These are phyloP conservation scores for Torulaspora pretoriensis DNA, from an alignment of 1,139 yeast species.

Conservation along the genomic window DNA sequence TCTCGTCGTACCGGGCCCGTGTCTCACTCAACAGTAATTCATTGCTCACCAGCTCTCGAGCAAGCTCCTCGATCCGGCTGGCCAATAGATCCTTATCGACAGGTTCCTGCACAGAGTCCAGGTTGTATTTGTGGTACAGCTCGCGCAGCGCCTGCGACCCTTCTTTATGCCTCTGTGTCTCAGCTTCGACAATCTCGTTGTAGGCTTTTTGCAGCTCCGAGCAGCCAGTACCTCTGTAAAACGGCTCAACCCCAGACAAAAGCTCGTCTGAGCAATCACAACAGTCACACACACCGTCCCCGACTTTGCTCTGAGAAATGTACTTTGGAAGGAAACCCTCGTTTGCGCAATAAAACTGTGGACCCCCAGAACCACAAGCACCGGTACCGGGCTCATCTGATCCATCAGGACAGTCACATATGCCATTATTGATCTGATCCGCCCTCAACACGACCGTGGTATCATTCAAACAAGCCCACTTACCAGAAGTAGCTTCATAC, in stretches of 20 bases:
- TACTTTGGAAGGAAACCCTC: constrained; percentile 59
- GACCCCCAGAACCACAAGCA: constrained; percentile 54
- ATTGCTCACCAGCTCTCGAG: constrained; percentile 13
- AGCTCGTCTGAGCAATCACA: constrained; percentile 94
- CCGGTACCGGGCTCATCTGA: constrained; percentile 95
- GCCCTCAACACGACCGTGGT: constrained; percentile 57
- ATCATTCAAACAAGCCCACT: constrained; percentile 67
- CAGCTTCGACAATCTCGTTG: constrained; percentile 35
- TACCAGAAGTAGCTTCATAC: constrained; percentile 44
- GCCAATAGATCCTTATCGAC: background rate
- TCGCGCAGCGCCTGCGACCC: constrained; percentile 32
- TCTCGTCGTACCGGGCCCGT: constrained; percentile 17
- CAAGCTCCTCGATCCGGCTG: constrained; percentile 4
- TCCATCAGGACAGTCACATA: constrained; percentile 97
- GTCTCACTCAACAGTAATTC: constrained; percentile 15
- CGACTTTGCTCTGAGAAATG: constrained; percentile 54
- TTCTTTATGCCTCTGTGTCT: constrained; percentile 25
- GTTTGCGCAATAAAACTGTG: constrained; percentile 69
- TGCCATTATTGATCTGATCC: constrained; percentile 75
- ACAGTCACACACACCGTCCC: constrained; percentile 95
- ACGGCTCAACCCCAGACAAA: constrained; percentile 37
- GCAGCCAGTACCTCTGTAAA: constrained; percentile 57
- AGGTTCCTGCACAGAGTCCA: constrained; percentile 16
- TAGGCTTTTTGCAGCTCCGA: constrained; percentile 42
- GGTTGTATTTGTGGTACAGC: constrained; percentile 15